Evolutionary conservation across 2,329 filamentous ascomycete genomes (phyloP).

Genomic region (Sclerotinia trifoliorum): DNA sequence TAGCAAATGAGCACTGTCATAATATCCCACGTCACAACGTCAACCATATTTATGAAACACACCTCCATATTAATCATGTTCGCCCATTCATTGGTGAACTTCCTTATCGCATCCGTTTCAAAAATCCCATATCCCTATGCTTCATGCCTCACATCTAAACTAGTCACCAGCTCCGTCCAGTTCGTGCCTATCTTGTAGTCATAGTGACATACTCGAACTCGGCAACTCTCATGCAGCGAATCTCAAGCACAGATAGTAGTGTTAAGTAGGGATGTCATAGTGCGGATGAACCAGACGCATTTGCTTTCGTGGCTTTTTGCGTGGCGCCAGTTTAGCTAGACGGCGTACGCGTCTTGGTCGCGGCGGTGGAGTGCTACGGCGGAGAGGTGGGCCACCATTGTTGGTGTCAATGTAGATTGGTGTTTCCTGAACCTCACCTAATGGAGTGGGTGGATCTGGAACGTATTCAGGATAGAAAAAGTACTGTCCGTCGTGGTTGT

Average conservation of each 20-base stretch:
- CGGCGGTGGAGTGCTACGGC: background rate
- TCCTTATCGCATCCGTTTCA: background rate
- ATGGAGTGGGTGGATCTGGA: background rate
- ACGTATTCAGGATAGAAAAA: background rate
- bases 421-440: background rate
- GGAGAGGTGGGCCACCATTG: background rate
- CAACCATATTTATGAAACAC: background rate
- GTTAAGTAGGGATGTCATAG: background rate
- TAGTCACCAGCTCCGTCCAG: background rate
- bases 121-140: too few relatives aligned
- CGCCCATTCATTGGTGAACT: too few relatives aligned
- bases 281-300: background rate
- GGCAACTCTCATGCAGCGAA: background rate
- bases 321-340: too few relatives aligned
- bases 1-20: background rate
- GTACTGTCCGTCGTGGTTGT: background rate
- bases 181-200: background rate
- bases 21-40: background rate
- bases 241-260: background rate
- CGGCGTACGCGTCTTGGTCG: background rate
- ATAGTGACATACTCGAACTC: background rate
- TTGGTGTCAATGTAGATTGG: too few relatives aligned
- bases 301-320: background rate
- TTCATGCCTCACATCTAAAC: too few relatives aligned
- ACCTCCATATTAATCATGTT: background rate